These are phyloP conservation scores for Solanum megistacrolobum DNA, from an alignment of 257 asterid species.

Conservation along the genomic window DNA sequence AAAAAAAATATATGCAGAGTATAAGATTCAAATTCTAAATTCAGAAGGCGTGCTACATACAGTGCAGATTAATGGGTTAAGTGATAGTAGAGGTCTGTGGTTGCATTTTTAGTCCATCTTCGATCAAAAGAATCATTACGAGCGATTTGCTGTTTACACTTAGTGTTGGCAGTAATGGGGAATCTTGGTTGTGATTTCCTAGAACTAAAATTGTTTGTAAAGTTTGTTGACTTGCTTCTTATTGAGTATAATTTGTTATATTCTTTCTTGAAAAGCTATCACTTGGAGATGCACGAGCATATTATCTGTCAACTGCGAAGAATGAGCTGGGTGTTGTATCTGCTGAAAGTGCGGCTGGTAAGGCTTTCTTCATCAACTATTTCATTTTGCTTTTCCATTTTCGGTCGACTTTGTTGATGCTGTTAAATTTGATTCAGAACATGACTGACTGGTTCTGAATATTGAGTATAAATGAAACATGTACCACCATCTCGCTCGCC, in stretches of 20 bases:
- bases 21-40: background rate
- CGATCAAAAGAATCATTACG: background rate
- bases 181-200: background rate
- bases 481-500: background rate
- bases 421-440: background rate
- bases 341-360: conserved; percentile 84
- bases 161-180: background rate
- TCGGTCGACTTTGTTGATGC: background rate
- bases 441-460: background rate
- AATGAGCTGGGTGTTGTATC: conserved; percentile 93
- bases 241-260: conserved; percentile 4
- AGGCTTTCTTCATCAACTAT: background rate
- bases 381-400: background rate
- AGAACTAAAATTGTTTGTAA: background rate
- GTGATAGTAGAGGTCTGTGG: background rate
- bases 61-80: background rate
- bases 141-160: background rate
- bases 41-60: background rate
- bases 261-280: conserved; percentile 51
- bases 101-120: background rate
- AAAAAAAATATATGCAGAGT: background rate
- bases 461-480: background rate
- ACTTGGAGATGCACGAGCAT: conserved; percentile 95
- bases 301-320: conserved; percentile 83
- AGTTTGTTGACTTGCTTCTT: background rate